A percentile compares a stretch with the other conserved stretches of the same genome.
Conservation (phyloP, 108 stramenopile species). For the Nitzschia sp. region DNA sequence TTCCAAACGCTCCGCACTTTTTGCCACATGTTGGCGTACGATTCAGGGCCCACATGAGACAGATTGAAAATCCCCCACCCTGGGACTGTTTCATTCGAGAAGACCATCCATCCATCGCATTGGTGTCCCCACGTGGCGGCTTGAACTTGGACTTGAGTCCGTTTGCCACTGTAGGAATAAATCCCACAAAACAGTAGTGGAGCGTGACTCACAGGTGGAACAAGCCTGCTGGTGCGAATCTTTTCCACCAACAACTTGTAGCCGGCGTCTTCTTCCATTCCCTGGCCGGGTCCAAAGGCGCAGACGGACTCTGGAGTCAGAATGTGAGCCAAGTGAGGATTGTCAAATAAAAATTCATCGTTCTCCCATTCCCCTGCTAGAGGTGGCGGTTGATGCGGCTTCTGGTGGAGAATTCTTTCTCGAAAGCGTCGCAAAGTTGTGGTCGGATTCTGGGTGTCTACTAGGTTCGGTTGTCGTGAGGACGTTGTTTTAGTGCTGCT, state of each 20-base stretch:
- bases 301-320: slow-evolving; percentile 18
- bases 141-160: neutral
- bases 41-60: slow-evolving; percentile 61
- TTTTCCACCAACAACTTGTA: slow-evolving; percentile 42
- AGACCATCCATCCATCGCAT: slow-evolving; percentile 80
- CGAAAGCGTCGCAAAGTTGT: no score
- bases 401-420: no score
- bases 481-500: no score
- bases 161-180: neutral
- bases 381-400: no score
- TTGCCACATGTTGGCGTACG: slow-evolving; percentile 92
- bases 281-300: slow-evolving; percentile 27
- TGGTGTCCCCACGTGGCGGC: slow-evolving; percentile 9
- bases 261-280: slow-evolving; percentile 41
- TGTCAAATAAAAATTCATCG: no score
- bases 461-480: no score
- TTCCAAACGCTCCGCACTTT: slow-evolving; percentile 77
- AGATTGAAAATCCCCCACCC: slow-evolving; percentile 47
- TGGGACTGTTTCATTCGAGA: slow-evolving; percentile 60
- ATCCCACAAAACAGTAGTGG: neutral
- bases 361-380: no score
- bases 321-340: neutral
- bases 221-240: slow-evolving; percentile 10
- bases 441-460: no score
- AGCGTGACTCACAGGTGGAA: neutral